Conservation (phyloP, 306 rosid species). For the Fagus sylvatica region DNA sequence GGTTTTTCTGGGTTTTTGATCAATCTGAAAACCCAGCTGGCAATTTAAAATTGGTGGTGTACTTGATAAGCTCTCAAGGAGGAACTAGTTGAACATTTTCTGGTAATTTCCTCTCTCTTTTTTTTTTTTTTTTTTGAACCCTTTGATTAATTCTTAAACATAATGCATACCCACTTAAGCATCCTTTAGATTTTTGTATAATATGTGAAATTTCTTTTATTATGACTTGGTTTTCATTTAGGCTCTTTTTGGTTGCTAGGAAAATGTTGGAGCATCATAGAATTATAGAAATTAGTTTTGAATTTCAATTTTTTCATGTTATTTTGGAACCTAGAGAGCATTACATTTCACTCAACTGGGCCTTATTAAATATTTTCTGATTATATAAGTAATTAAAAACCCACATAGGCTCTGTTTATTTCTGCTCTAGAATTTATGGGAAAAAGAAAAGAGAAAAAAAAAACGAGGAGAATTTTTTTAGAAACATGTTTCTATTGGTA, state of each 20-base stretch:
- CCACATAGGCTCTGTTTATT: background rate
- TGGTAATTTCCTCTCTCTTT: constrained; percentile 31
- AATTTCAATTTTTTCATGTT: background rate
- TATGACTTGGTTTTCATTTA: background rate
- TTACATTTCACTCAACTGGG: background rate
- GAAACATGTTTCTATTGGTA: too few relatives aligned
- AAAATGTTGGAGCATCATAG: background rate
- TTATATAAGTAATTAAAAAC: too few relatives aligned
- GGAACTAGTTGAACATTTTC: background rate
- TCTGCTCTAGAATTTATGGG: background rate
- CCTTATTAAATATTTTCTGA: too few relatives aligned
- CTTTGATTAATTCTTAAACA: background rate
- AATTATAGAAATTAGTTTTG: background rate
- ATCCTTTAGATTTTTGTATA: background rate
- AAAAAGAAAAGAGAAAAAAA: background rate
- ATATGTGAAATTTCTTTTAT: background rate
- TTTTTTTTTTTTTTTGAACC: constrained; percentile 9
- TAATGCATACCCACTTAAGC: background rate
- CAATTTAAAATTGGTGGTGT: constrained; percentile 15
- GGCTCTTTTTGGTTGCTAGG: constrained; percentile 1
- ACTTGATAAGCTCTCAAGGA: background rate
- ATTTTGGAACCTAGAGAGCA: background rate
- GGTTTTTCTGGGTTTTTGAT: constrained; percentile 22
- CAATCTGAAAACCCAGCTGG: constrained; percentile 18
- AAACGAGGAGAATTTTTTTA: too few relatives aligned